These are phyloP conservation scores for Daucus carota DNA, from an alignment of 129 eudicot species.

Conservation along the genomic window DNA sequence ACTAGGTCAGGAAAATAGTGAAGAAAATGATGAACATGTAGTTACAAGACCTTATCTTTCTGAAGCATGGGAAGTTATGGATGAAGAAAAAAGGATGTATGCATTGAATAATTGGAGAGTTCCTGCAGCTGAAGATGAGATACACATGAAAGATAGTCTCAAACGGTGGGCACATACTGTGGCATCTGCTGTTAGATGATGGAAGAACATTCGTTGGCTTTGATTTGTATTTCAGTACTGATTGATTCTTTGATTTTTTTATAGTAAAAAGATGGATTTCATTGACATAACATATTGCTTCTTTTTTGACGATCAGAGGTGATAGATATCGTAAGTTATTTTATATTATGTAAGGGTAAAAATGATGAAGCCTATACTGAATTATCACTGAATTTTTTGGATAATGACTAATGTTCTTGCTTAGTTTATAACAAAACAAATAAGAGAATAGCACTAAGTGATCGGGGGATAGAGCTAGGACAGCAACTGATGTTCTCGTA, in stretches of 20 bases:
- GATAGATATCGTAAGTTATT: too few species aligned
- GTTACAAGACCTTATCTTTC: conserved; percentile 72
- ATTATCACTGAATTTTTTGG: too few species aligned
- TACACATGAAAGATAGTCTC: conserved; percentile 44
- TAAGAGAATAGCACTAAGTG: too few species aligned
- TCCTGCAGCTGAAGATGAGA: conserved; percentile 33
- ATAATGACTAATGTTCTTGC: too few species aligned
- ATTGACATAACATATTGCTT: not conserved
- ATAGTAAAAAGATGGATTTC: not conserved
- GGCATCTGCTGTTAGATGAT: conserved; percentile 50
- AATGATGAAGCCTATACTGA: too few species aligned
- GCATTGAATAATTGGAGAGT: conserved; percentile 40
- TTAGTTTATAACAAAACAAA: too few species aligned
- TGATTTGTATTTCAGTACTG: not conserved
- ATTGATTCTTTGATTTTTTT: not conserved
- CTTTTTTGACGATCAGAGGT: too few species aligned
- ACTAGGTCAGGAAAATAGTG: conserved; percentile 27
- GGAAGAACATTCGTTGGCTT: not conserved
- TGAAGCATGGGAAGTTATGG: conserved; percentile 58
- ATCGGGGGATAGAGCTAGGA: too few species aligned
- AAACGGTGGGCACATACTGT: conserved; percentile 73
- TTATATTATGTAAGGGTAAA: too few species aligned
- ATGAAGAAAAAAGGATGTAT: conserved; percentile 17
- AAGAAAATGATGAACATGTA: not conserved
- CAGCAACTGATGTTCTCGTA: too few species aligned